Evolutionary conservation across 805 yeast genomes (phyloP), one percentile per base, ranked within the genome.

Genomic region (Barnettozyma botsteinii): DNA sequence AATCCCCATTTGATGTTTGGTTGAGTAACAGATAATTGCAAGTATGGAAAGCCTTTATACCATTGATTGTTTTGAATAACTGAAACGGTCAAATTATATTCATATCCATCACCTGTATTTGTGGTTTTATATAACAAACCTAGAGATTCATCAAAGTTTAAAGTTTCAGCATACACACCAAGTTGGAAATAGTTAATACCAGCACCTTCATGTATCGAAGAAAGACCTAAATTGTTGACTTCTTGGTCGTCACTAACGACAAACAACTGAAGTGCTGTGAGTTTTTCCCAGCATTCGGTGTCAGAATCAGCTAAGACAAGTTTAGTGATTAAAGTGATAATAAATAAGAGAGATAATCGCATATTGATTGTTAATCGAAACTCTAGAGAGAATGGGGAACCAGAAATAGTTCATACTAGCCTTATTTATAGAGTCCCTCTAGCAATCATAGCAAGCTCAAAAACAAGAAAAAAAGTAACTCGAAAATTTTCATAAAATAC

Each of bases 121-220:
- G n/a, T 15, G 12, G 23, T 17, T 17, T 8, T 15, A 29, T 38
- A 49, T 19, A 49, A 41, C n/a, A 19, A 9, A n/a, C 47, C 47
- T 3, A 20, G 14, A 2, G 25, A 8, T 5, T 31, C 30, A 18
- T 49, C 42, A 18, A 15, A 44, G 10, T 17, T 17, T 14, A 40
- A 38, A 9, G 15, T 22, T 28, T 42, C 38, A n/a, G 48, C 42
- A 22, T 21, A 18, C 3, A 12, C n/a, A 7, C 55, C 53, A 5
- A 49, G 39, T 34, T 37, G 43, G 27, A 49, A 38, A 31, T 45
- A 51, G 37, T 51, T 45, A 37, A 49, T 40, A 14, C 46, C 55
- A 17, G 55, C 53, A 35, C 55, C 51, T 37, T 50, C 55, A 23
- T 49, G 53, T 28, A 37, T 31, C 34, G 47, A 37, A 19, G 37